These are phyloP conservation scores for Coemansia sp. DNA, from an alignment of 192 early-diverging fungal species.

Conservation along the genomic window DNA sequence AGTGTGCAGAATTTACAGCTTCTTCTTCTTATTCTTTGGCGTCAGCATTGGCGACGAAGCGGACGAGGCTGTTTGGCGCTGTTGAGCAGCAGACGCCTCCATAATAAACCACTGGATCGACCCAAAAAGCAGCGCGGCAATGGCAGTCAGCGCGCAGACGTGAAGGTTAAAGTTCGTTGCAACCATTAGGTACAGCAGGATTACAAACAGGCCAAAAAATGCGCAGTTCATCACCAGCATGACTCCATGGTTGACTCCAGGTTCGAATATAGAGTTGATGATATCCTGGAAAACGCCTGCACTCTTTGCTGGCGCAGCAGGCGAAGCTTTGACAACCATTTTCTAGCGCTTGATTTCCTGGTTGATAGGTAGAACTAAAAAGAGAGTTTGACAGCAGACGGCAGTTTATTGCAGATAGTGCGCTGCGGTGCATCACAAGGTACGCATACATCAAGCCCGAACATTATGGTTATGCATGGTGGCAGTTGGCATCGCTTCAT, in stretches of 20 bases:
- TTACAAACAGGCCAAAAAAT: constrained; percentile 42
- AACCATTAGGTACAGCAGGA: constrained; percentile 38
- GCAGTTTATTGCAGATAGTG: not conserved
- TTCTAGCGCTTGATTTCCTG: not conserved
- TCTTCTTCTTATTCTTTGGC: constrained; percentile 30
- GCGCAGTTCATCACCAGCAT: constrained; percentile 50
- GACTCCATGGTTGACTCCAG: constrained; percentile 54
- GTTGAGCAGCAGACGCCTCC: constrained; percentile 9
- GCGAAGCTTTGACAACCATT: not conserved
- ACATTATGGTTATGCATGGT: constrained; percentile 8
- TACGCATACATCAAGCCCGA: not conserved
- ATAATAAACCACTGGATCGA: constrained; percentile 50
- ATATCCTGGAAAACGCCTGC: constrained; percentile 46
- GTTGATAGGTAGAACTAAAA: constrained; percentile 1
- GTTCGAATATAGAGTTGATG: constrained; percentile 53
- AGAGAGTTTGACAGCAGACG: not conserved
- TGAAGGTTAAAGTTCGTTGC: constrained; percentile 50
- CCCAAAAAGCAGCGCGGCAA: constrained; percentile 35
- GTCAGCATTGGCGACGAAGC: constrained; percentile 1
- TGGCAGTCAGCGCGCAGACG: constrained; percentile 39
- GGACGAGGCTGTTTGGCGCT: constrained; percentile 5
- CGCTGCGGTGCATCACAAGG: not conserved
- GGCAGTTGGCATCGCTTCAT: not conserved
- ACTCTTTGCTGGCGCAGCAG: constrained; percentile 10
- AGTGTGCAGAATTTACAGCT: constrained; percentile 15